Percentiles rank a stretch among this genome's conserved stretches.
These are phyloP conservation scores for Rhypophila decipiens DNA, from an alignment of 495 filamentous ascomycete species.

Conservation along the genomic window DNA sequence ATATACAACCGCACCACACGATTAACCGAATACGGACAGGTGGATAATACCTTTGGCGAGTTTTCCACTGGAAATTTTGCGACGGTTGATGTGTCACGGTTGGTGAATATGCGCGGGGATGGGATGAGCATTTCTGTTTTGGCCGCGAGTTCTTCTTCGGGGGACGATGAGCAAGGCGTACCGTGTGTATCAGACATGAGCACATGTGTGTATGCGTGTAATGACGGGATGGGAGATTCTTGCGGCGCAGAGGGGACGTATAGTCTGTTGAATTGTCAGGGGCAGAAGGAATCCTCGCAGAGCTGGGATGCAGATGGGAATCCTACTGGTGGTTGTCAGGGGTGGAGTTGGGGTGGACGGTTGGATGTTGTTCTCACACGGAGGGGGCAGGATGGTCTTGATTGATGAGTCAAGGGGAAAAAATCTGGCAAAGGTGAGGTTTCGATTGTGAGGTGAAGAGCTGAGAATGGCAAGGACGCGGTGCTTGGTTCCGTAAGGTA, in stretches of 20 bases:
- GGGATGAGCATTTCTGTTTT: conserved; percentile 17
- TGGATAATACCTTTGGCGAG: conserved; percentile 35
- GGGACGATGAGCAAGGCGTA: no score
- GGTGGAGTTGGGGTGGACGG: conserved; percentile 20
- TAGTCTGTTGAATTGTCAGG: conserved; percentile 14
- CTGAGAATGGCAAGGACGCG: no score
- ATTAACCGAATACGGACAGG: conserved; percentile 24
- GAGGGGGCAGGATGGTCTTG: no score
- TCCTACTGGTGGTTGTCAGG: conserved; percentile 22
- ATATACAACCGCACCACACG: conserved; percentile 21
- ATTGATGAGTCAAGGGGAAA: no score
- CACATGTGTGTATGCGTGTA: conserved; percentile 17
- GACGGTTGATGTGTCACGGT: conserved; percentile 29
- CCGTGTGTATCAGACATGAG: conserved; percentile 17
- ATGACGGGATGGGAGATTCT: neutral
- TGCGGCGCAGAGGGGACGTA: conserved; percentile 19
- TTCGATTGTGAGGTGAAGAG: no score
- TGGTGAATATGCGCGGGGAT: conserved; percentile 34
- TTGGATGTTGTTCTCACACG: conserved; percentile 15
- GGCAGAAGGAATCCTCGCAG: conserved; percentile 10
- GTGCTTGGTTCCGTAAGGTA: no score
- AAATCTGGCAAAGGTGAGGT: no score
- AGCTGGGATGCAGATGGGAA: conserved; percentile 15
- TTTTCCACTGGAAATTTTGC: conserved; percentile 23
- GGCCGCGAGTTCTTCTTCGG: neutral